Evolutionary conservation across 2,329 filamentous ascomycete genomes (phyloP), one percentile per base, ranked within the genome.

Genomic region (Elsinoe fawcettii): DNA sequence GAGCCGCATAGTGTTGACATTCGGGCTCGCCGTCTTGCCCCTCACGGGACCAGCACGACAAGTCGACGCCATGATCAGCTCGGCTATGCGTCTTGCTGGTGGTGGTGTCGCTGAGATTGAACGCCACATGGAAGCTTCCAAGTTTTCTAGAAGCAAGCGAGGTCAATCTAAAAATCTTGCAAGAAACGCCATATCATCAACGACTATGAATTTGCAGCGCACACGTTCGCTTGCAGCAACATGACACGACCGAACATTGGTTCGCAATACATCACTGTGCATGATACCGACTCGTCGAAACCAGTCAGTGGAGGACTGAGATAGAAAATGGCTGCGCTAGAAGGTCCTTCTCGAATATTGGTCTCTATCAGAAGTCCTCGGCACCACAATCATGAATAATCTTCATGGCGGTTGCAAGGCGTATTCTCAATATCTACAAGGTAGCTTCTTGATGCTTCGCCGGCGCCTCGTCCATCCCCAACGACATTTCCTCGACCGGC

Each of bases 401-500:
- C 18, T 23, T n/a, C 20, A 25, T 25, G 5, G 18, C 18, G 41
- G 18, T 25, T 4, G 12, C 27, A 20, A 36, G 49, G 32, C 25
- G n/a, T 39, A 20, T 16, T 20, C 30, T 53, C 22, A 23, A 34
- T 20, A 30, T 18, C 25, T 46, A 56, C 22, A 43, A 3, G 6
- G 39, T 22, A 14, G 53, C 39, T 43, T 56, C 20, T 16, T 56
- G 55, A 20, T 27, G 37, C 30, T 56, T 20, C 12, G 43, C 55
- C 20, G 39, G 55, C 41, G 30, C 34, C 32, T 53, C 49, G 11
- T 56, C 55, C 23, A 56, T 23, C 7, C 43, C 39, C 39, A 46
- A 36, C 22, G 49, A 22, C 37, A 58, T 51, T 20, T 58, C 56
- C 30, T 58, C 37, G 20, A 58, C 25, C 14, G 47, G 18, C 16